Percentiles rank a stretch among this genome's conserved stretches.
phyloP scores from a whole-genome alignment of 495 filamentous ascomycete species.

The Evernia prunastri region DNA sequence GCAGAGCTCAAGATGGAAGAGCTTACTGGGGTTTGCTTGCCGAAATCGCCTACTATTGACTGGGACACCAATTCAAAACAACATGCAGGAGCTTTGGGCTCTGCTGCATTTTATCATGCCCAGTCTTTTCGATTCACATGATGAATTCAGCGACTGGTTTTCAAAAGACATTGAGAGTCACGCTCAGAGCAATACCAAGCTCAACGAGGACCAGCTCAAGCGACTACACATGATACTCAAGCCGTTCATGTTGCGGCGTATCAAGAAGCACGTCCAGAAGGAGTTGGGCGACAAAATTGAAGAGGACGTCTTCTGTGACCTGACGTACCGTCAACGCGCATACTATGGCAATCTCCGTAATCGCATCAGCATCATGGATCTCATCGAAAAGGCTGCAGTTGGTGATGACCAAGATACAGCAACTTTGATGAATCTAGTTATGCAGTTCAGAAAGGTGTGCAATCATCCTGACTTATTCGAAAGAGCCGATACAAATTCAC shows the following conservation, averaged over 20 bases:
- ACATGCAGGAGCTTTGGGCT: conserved; percentile 99
- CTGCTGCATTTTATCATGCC: conserved; percentile 99
- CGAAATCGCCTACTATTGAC: conserved; percentile 92
- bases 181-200: conserved; percentile 95
- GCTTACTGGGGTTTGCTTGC: conserved; percentile 85
- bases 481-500: conserved; percentile 82
- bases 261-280: conserved; percentile 99
- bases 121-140: conserved; percentile 93
- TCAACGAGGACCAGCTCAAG: conserved; percentile 94
- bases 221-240: conserved; percentile 98
- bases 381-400: conserved; percentile 92
- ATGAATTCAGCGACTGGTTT: conserved; percentile 99
- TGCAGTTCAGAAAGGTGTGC: conserved; percentile 99
- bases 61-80: conserved; percentile 97
- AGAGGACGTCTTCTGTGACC: conserved; percentile 88
- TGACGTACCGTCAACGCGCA: conserved; percentile 95
- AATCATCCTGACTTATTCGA: conserved; percentile 98
- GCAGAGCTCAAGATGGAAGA: conserved; percentile 93
- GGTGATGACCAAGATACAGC: conserved; percentile 93
- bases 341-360: conserved; percentile 86
- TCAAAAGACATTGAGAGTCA: conserved; percentile 99
- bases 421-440: conserved; percentile 97
- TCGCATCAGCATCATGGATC: conserved; percentile 96
- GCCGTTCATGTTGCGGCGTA: conserved; percentile 97
- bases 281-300: conserved; percentile 99